Evolutionary conservation across 2,329 filamentous ascomycete genomes (phyloP).

Genomic region (Epichloe typhina): DNA sequence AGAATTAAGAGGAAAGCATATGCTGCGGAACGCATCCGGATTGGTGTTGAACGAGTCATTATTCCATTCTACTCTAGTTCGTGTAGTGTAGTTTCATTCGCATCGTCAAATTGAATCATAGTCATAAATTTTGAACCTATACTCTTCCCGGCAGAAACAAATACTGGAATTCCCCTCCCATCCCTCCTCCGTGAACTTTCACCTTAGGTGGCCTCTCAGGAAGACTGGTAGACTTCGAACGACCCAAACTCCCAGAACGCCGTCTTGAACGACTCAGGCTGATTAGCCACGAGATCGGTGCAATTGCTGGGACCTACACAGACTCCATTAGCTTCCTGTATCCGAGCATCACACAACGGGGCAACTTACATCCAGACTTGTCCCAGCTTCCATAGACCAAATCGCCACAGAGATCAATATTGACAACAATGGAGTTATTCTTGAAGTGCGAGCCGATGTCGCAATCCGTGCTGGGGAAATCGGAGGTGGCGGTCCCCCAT

Average conservation of each 20-base stretch:
- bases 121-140: no score
- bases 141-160: no score
- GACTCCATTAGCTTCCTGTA: background rate
- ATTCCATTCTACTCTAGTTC: no score
- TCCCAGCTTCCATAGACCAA: conserved; percentile 35
- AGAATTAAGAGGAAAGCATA: background rate
- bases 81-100: no score
- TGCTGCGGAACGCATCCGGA: background rate
- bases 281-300: conserved; percentile 42
- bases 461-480: conserved; percentile 52
- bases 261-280: conserved; percentile 40
- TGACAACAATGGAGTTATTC: conserved; percentile 53
- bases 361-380: conserved; percentile 28
- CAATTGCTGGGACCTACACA: conserved; percentile 40
- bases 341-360: background rate
- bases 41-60: no score
- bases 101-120: no score
- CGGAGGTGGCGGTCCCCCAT: conserved; percentile 50
- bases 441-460: conserved; percentile 45
- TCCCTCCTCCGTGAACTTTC: no score
- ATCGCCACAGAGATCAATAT: conserved; percentile 52
- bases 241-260: conserved; percentile 53
- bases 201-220: background rate
- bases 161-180: no score
- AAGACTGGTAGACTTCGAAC: conserved; percentile 41